Evolutionary conservation across 108 stramenopile genomes (phyloP).

Genomic region (Mayamaea pseudoterrestris): DNA sequence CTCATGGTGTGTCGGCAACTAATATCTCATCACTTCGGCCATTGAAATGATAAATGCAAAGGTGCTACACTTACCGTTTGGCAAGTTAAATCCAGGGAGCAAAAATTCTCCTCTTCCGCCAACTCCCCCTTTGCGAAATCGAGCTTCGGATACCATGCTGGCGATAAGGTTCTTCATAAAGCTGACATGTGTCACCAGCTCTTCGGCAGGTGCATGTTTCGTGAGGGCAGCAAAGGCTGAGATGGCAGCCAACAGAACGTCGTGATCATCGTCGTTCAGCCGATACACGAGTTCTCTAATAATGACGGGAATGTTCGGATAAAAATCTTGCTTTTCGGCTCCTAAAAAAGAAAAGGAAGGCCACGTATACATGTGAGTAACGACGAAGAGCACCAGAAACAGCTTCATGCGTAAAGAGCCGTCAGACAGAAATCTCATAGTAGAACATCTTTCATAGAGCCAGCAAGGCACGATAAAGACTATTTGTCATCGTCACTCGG

Average conservation of each 20-base stretch:
- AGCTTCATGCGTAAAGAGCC: conserved; percentile 1
- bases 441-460: conserved; percentile 37
- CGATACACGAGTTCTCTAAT: conserved; percentile 84
- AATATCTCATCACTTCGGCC: conserved; percentile 19
- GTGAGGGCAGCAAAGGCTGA: conserved; percentile 66
- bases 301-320: conserved; percentile 72
- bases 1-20: conserved; percentile 33
- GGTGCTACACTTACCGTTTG: conserved; percentile 73
- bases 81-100: conserved; percentile 90
- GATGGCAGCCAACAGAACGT: conserved; percentile 53
- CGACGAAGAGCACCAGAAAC: too few species aligned
- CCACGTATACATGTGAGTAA: conserved; percentile 12
- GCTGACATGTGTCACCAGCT: conserved; percentile 81
- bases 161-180: conserved; percentile 84
- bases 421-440: conserved; percentile 68
- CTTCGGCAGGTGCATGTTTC: conserved; percentile 76
- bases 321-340: conserved; percentile 77
- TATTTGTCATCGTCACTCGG: too few species aligned
- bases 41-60: background rate
- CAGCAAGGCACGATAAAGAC: too few species aligned
- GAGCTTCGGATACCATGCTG: conserved; percentile 83
- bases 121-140: conserved; percentile 74
- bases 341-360: conserved; percentile 25
- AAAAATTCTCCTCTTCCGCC: conserved; percentile 83
- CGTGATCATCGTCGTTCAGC: conserved; percentile 75